Base-by-base conservation (phyloP, 2,329 filamentous ascomycete genomes). In the Ophiostoma sp. region DNA sequence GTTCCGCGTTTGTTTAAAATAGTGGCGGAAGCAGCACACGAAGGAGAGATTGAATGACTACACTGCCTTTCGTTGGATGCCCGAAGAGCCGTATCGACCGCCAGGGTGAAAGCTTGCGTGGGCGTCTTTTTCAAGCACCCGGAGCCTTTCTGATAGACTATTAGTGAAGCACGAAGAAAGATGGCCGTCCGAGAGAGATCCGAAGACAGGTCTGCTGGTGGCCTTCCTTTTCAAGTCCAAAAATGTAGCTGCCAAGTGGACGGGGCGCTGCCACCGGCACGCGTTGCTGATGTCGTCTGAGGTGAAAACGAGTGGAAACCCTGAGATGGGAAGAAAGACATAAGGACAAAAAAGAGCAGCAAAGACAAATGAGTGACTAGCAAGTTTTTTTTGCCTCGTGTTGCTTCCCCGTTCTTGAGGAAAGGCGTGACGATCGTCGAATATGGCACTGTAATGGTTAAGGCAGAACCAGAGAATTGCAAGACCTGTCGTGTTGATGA, bases 51-150 rank as follows among this genome's bases (percentile, higher is more conserved):
- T 9, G 61, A 55, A 70, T 75, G 74, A 66, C 74, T 71, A 61
- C 73, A 74, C 61, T 72, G 64, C 77, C 68, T 66, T 72, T 76
- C 75, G 75, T 61, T 73, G 63, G 74, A 70, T 64, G 73, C 75
- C 76, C 76, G 76, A 71, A 74, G 57, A 73, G 72, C 69, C 55
- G 77, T 75, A 73, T 76, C 75, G 77, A 78, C 76, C 77, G 77
- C 78, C 77, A 79, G 75, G 69, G 75, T 74, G 76, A 73, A 73
- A 48, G 17, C 25, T 57, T 11, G 19, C 25, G 52, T 36, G 71
- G 61, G 63, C 12, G 28, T 52, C 28, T 63, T 31, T n/a, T 25
- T 12, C 70, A 42, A 66, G 59, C 59, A 66, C 57, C 70, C 57
- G 25, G 3, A 55, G n/a, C 15, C n/a, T 50, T 28, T 28, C n/a